phyloP scores from a whole-genome alignment of 768 basidiomycete genomes.

The Leucogyrophana mollusca region DNA sequence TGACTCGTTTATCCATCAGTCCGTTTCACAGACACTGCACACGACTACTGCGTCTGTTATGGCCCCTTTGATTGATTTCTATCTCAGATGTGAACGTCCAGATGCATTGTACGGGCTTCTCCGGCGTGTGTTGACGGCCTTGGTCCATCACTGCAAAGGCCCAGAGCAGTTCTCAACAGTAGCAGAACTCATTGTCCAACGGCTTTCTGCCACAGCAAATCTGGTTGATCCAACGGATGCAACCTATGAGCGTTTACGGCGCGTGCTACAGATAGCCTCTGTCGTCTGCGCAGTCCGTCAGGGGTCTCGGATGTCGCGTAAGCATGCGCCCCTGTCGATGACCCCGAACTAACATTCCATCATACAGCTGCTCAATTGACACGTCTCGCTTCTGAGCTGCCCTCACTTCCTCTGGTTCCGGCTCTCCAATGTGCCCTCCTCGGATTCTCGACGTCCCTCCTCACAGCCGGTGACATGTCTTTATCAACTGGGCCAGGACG shows the following conservation, averaged over 20 bases:
- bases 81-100: conserved; percentile 42
- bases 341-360: too few relatives aligned
- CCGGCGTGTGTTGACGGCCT: conserved; percentile 72
- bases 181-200: conserved; percentile 50
- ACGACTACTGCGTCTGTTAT: conserved; percentile 69
- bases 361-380: conserved; percentile 37
- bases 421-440: conserved; percentile 30
- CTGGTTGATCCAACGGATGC: conserved; percentile 5
- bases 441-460: conserved; percentile 30
- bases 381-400: conserved; percentile 30
- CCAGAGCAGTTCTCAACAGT: conserved; percentile 62
- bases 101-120: conserved; percentile 53
- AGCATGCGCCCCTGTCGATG: conserved; percentile 18
- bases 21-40: conserved; percentile 81
- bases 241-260: conserved; percentile 40
- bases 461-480: conserved; percentile 43
- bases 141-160: conserved; percentile 80
- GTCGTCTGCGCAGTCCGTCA: conserved; percentile 63
- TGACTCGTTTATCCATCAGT: conserved; percentile 39
- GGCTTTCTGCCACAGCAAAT: conserved; percentile 25
- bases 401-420: conserved; percentile 24
- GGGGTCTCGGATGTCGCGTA: conserved; percentile 67
- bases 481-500: conserved; percentile 40
- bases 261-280: conserved; percentile 55
- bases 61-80: conserved; percentile 50